Percentiles rank a stretch among this genome's conserved stretches.
phyloP scores from a whole-genome alignment of 2,329 filamentous ascomycete species.

The Knoxdaviesia capensis region DNA sequence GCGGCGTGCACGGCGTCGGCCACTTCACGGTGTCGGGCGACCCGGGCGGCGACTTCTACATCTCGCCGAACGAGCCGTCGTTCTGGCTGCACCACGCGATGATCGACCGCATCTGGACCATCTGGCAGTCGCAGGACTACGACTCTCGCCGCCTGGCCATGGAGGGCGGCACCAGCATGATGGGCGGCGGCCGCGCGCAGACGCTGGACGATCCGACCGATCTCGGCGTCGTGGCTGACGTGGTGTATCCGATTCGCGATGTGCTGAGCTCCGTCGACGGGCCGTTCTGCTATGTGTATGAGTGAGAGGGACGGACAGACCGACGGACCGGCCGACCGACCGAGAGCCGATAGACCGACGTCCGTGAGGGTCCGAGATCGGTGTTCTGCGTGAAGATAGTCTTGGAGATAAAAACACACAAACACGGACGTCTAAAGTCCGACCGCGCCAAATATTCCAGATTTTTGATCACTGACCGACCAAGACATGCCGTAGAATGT shows the following conservation, averaged over 20 bases:
- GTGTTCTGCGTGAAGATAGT: no score
- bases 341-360: no score
- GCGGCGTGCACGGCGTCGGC: conserved; percentile 16
- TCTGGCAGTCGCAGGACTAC: conserved; percentile 10
- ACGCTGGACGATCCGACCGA: conserved; percentile 11
- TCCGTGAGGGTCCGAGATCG: no score
- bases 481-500: no score
- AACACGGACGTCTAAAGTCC: no score
- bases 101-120: conserved; percentile 11
- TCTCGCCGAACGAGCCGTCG: conserved; percentile 11
- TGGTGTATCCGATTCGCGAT: conserved; percentile 11
- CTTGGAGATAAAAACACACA: no score
- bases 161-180: conserved; percentile 5
- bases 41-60: conserved; percentile 13
- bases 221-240: conserved; percentile 9
- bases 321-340: no score
- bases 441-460: no score
- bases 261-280: conserved; percentile 13
- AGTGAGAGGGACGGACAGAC: neutral
- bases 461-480: no score
- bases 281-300: conserved; percentile 15
- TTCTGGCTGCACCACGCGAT: conserved; percentile 11
- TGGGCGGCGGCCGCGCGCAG: conserved; percentile 3
- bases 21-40: conserved; percentile 19
- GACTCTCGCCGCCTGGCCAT: conserved; percentile 2